Conservation (phyloP, 148 eudicot species). For the Fagopyrum esculentum region DNA sequence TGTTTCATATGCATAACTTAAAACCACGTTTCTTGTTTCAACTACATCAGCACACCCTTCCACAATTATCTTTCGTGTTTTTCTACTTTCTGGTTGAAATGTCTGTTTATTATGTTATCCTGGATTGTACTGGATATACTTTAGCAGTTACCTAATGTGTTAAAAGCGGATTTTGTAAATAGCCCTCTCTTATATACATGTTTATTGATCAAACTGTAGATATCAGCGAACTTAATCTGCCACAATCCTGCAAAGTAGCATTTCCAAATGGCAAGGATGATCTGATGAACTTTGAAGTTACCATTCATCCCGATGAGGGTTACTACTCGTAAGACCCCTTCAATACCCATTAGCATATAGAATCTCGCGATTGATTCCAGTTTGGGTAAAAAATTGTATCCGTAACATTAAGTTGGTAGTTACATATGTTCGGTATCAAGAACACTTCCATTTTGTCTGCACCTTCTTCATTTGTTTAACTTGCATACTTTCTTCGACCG, state of each 20-base stretch:
- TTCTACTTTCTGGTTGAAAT: not conserved
- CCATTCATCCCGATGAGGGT: slow-evolving; percentile 78
- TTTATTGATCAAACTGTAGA: slow-evolving; percentile 33
- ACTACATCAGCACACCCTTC: not conserved
- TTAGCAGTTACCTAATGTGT: not conserved
- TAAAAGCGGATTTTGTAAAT: not conserved
- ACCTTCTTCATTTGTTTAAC: not conserved
- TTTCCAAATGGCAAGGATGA: slow-evolving; percentile 85
- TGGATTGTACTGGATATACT: not conserved
- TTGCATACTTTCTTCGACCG: not conserved
- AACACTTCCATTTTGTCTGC: not conserved
- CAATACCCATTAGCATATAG: not conserved
- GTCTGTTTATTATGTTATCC: not conserved
- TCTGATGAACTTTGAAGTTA: slow-evolving; percentile 84
- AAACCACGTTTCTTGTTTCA: not conserved
- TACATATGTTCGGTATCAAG: not conserved
- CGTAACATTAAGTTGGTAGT: not conserved
- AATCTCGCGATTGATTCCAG: not conserved
- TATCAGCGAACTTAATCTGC: slow-evolving; percentile 77
- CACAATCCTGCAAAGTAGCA: slow-evolving; percentile 52
- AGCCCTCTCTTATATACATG: not conserved
- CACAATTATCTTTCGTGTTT: not conserved
- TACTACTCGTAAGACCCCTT: slow-evolving; percentile 51
- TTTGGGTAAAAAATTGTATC: not conserved
- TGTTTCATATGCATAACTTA: too few species aligned